Evolutionary conservation across 1,284 basidiomycete genomes (phyloP).

Genomic region (Megacollybia platyphylla): DNA sequence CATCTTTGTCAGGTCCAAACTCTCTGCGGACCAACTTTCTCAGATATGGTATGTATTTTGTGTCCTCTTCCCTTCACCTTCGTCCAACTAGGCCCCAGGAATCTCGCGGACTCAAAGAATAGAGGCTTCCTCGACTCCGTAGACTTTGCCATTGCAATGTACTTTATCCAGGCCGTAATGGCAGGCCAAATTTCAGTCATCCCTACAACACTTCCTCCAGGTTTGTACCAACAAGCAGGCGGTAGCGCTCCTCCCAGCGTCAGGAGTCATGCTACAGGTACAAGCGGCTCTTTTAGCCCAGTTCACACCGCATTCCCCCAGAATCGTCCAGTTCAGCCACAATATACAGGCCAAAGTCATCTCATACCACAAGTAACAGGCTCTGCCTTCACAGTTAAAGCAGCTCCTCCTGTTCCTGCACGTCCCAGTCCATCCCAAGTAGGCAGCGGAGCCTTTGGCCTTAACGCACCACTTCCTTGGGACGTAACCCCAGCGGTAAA

Average conservation of each 20-base stretch:
- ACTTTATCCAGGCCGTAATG: constrained; percentile 89
- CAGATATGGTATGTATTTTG: constrained; percentile 73
- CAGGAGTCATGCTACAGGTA: constrained; percentile 46
- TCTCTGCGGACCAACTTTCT: constrained; percentile 81
- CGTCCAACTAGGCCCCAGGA: constrained; percentile 36
- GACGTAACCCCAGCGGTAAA: constrained; percentile 82
- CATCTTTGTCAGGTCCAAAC: constrained; percentile 88
- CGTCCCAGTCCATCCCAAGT: constrained; percentile 26
- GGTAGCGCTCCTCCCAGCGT: constrained; percentile 22
- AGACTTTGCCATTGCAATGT: constrained; percentile 97
- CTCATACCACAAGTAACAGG: constrained; percentile 26
- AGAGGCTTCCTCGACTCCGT: constrained; percentile 82
- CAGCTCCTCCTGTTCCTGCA: constrained; percentile 23
- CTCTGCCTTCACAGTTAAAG: constrained; percentile 11
- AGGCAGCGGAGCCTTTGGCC: constrained; percentile 15
- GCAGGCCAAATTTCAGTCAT: constrained; percentile 64
- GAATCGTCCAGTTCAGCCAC: constrained; percentile 33
- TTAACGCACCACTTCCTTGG: constrained; percentile 40
- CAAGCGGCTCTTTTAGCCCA: constrained; percentile 45
- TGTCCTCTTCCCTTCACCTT: not conserved
- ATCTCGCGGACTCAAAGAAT: constrained; percentile 87
- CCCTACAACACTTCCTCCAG: constrained; percentile 75
- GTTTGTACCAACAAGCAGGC: constrained; percentile 79
- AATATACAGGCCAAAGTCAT: constrained; percentile 50
- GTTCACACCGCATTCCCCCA: constrained; percentile 23